Percentiles rank a stretch among this genome's conserved stretches.
Evolutionary conservation across 2,329 filamentous ascomycete genomes (phyloP).

Genomic region (Trichophyton benhamiae): DNA sequence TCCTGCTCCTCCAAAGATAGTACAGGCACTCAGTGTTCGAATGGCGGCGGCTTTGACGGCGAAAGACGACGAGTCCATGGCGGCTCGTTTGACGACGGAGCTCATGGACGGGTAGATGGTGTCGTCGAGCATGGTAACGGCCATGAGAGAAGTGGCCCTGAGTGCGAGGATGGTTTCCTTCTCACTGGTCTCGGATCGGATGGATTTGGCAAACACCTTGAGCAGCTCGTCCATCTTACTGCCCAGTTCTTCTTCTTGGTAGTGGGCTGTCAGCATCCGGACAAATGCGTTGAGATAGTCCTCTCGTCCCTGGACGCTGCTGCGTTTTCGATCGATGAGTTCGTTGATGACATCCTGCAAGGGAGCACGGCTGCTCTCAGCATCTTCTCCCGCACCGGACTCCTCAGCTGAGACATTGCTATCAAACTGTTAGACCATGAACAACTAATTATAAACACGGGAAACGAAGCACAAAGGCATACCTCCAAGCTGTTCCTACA

Average conservation of each 20-base stretch:
- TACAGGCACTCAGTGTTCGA: constrained; percentile 58
- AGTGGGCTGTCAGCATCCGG: constrained; percentile 56
- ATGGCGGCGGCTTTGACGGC: constrained; percentile 58
- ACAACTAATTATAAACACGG: not conserved
- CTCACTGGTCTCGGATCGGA: constrained; percentile 55
- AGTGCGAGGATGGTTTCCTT: constrained; percentile 59
- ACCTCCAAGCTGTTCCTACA: constrained; percentile 46
- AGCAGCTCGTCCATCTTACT: constrained; percentile 49
- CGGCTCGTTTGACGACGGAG: constrained; percentile 47
- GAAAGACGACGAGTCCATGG: constrained; percentile 54
- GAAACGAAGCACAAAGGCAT: not conserved
- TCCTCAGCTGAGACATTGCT: constrained; percentile 55
- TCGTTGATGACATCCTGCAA: constrained; percentile 56
- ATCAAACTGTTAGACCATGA: constrained; percentile 4
- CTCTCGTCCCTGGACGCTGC: constrained; percentile 59
- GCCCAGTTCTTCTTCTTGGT: constrained; percentile 51
- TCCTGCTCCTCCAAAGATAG: constrained; percentile 63
- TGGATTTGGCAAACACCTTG: constrained; percentile 54
- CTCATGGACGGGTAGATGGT: constrained; percentile 53
- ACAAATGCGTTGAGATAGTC: constrained; percentile 49
- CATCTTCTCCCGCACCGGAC: constrained; percentile 1
- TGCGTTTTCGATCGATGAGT: constrained; percentile 65
- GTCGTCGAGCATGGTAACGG: constrained; percentile 54
- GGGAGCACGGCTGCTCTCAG: not conserved
- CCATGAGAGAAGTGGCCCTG: constrained; percentile 58